A percentile compares a stretch with the other conserved stretches of the same genome.
These are phyloP conservation scores for Ensete ventricosum DNA, from an alignment of 176 grass and related monocot species.

Conservation along the genomic window DNA sequence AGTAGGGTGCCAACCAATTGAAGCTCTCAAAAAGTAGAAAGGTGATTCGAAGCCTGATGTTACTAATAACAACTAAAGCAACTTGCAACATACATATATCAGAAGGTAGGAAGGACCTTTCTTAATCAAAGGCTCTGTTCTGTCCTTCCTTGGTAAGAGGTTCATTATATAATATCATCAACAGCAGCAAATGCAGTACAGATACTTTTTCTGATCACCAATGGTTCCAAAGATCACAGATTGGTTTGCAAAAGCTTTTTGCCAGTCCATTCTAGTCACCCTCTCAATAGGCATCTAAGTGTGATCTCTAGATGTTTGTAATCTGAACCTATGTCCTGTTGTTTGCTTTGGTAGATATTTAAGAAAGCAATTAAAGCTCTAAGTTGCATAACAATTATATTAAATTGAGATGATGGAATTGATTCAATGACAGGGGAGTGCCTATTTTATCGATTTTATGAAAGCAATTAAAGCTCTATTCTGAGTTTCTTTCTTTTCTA, in stretches of 20 bases:
- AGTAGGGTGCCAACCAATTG: not conserved
- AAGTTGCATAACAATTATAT: not conserved
- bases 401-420: slow-evolving; percentile 18
- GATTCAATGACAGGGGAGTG: no score
- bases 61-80: slow-evolving; percentile 44
- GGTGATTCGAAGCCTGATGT: slow-evolving; percentile 47
- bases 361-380: not conserved
- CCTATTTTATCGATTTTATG: no score
- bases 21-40: slow-evolving; percentile 33
- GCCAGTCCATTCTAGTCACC: no score
- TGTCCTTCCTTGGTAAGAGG: no score
- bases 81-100: slow-evolving; percentile 31
- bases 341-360: not conserved
- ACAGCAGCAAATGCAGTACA: slow-evolving; percentile 17
- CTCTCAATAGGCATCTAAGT: not conserved
- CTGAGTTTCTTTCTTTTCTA: no score
- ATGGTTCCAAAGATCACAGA: no score
- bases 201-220: no score
- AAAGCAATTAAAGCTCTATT: no score
- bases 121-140: no score
- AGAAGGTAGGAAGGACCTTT: not conserved
- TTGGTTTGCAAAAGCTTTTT: no score
- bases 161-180: slow-evolving; percentile 15
- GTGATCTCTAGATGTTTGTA: not conserved
- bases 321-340: not conserved